Conservation (phyloP, 164 flowering plant species). For the Vitis labrusca region DNA sequence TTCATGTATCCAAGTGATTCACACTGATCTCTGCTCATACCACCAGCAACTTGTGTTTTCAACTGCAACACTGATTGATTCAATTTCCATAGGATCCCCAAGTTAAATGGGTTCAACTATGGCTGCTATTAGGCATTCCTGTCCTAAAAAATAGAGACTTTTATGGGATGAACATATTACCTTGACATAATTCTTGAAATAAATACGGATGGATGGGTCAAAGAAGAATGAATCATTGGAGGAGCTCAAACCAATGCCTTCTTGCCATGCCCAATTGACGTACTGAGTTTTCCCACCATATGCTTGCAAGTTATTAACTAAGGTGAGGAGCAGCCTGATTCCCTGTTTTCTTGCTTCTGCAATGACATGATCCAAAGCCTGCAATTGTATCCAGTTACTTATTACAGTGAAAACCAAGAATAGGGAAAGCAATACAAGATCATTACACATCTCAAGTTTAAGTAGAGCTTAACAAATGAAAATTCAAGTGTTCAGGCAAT, state of each 20-base stretch:
- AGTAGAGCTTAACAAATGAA: too few relatives aligned
- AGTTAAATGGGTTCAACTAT: neutral
- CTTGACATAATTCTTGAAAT: conserved; percentile 83
- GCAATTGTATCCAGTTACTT: conserved; percentile 14
- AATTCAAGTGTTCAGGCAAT: too few relatives aligned
- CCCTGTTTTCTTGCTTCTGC: conserved; percentile 78
- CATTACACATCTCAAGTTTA: too few relatives aligned
- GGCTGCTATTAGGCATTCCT: neutral
- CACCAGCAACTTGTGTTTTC: too few relatives aligned
- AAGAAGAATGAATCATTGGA: conserved; percentile 97
- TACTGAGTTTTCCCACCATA: conserved; percentile 97
- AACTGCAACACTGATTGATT: too few relatives aligned
- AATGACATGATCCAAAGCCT: conserved; percentile 92
- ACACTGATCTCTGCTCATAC: too few relatives aligned
- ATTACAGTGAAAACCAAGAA: conserved; percentile 7
- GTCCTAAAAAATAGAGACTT: neutral
- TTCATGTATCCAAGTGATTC: too few relatives aligned
- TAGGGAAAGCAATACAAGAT: neutral
- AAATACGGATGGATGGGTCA: conserved; percentile 77
- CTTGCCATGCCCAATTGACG: conserved; percentile 97
- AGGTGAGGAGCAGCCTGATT: conserved; percentile 73
- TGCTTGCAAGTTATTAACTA: conserved; percentile 90
- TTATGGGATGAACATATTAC: conserved; percentile 31
- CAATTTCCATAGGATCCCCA: too few relatives aligned
- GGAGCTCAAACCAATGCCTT: conserved; percentile 81